Percentiles rank a stretch among this genome's conserved stretches.
These are phyloP conservation scores for Chalara sp. DNA, from an alignment of 2,329 filamentous ascomycete species.

Conservation along the genomic window DNA sequence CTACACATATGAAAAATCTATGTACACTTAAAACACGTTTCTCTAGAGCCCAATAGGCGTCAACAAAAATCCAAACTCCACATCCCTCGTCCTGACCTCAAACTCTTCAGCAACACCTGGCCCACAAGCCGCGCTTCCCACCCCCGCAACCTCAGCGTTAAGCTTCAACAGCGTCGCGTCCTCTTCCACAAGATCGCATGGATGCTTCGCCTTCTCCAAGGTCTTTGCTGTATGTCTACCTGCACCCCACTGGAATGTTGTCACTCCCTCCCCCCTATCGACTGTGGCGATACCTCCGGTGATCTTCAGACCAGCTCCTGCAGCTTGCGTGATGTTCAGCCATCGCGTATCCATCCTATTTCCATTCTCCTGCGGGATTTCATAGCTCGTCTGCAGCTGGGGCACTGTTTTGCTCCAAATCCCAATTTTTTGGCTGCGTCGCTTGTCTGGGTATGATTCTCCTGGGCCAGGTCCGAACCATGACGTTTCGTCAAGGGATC, in stretches of 20 bases:
- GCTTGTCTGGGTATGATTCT: constrained; percentile 62
- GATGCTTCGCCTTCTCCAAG: constrained; percentile 54
- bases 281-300: constrained; percentile 5
- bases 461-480: constrained; percentile 65
- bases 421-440: constrained; percentile 50
- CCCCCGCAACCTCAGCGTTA: constrained; percentile 37
- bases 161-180: constrained; percentile 34
- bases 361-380: constrained; percentile 50
- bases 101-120: constrained; percentile 6
- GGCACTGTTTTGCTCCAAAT: constrained; percentile 41
- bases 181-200: constrained; percentile 50
- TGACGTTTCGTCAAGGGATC: constrained; percentile 37
- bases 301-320: not conserved
- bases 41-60: too few relatives aligned
- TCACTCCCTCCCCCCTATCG: constrained; percentile 16
- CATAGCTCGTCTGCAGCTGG: constrained; percentile 51
- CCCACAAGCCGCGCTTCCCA: constrained; percentile 42
- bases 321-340: constrained; percentile 1
- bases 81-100: constrained; percentile 5
- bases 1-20: too few relatives aligned
- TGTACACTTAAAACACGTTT: too few relatives aligned
- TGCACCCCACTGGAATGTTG: constrained; percentile 32
- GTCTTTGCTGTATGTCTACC: constrained; percentile 41
- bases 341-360: constrained; percentile 7
- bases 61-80: constrained; percentile 1